Evolutionary conservation across 371 early-diverging fungal genomes (phyloP), one percentile per base, ranked within the genome.

Genomic region (Mucor velutinosus): DNA sequence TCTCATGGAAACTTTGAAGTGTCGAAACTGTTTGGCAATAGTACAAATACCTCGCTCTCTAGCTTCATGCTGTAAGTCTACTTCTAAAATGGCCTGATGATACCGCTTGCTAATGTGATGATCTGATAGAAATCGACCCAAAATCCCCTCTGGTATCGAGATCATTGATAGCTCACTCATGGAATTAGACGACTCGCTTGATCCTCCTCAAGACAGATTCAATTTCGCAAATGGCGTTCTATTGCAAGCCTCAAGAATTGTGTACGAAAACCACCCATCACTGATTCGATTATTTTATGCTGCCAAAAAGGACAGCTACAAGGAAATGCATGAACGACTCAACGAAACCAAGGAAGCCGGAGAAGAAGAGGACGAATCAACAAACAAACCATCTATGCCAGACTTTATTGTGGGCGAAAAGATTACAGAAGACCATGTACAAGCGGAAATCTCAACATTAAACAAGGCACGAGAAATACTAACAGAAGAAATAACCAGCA

Each of bases 161-260:
- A 65, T 80, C 0, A 71, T 82, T 33, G 73, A 76, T 41, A 47
- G 55, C 15, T 66, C 80, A 4, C 39, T 78, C 11, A 35, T 63
- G 1, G 67, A 70, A 25, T 32, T 75, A 21, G 66, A 78, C 53
- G 76, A 76, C 30, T 71, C 73, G 17, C 58, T 69, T 21, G 74
- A 73, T 7, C 65, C 71, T 11, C 57, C 69, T 1, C 63, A 73
- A 32, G 67, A 67, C 2, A 70, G 80, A 29, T 80, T 74, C 41
- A 66, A 76, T 55, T 60, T 69, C 49, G 83, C 83, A 17, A 82
- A 78, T 58, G 83, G 80, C 15, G 76, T 74, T 1, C 32, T 80
- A 32, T 73, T 82, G 27, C 83, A 82, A 33, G 68, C 76, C 8
- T 69, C 78, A 10, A 64, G 80, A 43, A 57, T 82, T 4, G 63